phyloP scores from a whole-genome alignment of 192 early-diverging fungal species.

The Chytriomyces sp. region DNA sequence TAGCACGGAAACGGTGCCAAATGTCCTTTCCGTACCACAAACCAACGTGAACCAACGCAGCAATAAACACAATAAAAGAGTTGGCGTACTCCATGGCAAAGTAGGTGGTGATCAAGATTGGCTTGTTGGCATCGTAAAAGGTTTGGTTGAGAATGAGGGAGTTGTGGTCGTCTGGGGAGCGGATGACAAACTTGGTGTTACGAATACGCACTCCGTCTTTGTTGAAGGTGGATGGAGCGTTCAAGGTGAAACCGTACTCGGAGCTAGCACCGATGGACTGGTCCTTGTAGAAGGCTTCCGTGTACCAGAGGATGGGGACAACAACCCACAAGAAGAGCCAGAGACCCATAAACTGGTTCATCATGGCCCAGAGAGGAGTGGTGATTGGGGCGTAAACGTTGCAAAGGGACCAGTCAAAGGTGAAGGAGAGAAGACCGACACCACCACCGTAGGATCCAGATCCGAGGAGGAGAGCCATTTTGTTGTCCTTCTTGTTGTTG shows the following conservation, averaged over 20 bases:
- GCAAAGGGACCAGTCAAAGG: slow-evolving; percentile 66
- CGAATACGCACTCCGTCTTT: not conserved
- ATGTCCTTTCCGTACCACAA: slow-evolving; percentile 61
- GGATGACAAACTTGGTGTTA: too few relatives aligned
- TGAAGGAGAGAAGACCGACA: slow-evolving; percentile 59
- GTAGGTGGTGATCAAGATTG: slow-evolving; percentile 23
- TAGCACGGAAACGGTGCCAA: not conserved
- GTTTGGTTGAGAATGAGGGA: not conserved
- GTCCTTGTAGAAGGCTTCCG: slow-evolving; percentile 10
- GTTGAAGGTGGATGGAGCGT: slow-evolving; percentile 19
- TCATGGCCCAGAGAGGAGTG: slow-evolving; percentile 74
- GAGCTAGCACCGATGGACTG: slow-evolving; percentile 8
- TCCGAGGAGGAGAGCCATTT: slow-evolving; percentile 3
- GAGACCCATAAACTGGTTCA: slow-evolving; percentile 76
- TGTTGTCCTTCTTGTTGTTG: not conserved
- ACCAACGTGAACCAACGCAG: slow-evolving; percentile 62
- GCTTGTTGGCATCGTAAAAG: slow-evolving; percentile 21
- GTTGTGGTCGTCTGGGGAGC: not conserved
- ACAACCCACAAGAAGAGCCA: slow-evolving; percentile 76
- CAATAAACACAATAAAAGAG: slow-evolving; percentile 55
- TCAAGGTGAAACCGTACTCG: slow-evolving; percentile 13
- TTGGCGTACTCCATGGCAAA: slow-evolving; percentile 36
- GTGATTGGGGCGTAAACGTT: slow-evolving; percentile 60
- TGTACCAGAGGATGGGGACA: slow-evolving; percentile 51
- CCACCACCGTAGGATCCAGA: slow-evolving; percentile 45